Evolutionary conservation across 805 yeast genomes (phyloP), one percentile per base, ranked within the genome.

Genomic region (Nakazawaea wyomingensis): DNA sequence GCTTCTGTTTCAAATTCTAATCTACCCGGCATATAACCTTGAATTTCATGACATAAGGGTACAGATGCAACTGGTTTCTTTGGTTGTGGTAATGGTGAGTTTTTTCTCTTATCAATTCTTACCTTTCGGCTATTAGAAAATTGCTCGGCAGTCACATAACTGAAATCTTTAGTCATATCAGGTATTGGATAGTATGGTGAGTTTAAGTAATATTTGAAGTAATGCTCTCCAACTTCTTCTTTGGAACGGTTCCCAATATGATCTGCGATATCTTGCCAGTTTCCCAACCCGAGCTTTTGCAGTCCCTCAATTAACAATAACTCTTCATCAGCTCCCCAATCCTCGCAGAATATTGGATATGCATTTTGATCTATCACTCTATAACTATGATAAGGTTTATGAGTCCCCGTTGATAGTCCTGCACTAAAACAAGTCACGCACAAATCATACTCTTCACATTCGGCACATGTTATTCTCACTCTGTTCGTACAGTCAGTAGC

Each of bases 311-410:
- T 76, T 46, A 93, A 67, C 26, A 87, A 70, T 44, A 90, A 59
- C 62, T 93, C 99, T 61, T 93, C 99, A 65, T 93, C 99, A 1
- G 99, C 99, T 29, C 99, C 99, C 98, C 99, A 93, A 44, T 83
- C 90, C 44, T 74, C 77, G 41, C 80, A 85, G 52, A 95, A 82
- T 8, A 95, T 85, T 0, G 99, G 99, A 57, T 87, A 91, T 3
- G 95, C 85, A 57, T 91, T 91, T 53, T 95, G 96, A 61, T 93
- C 99, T 21, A 91, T 81, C 13, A 93, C 85, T 55, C 80, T 77
- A 60, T 93, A 93, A 56, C 86, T 95, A 60, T 93, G 99, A 74
- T 80, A 86, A 9, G 99, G 98, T 60, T 88, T 82, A 66, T 93
- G 99, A 48, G 78, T 81, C 3, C 88, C 95, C 3, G 93, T 76